A percentile compares a stretch with the other conserved stretches of the same genome.
Conservation (phyloP, 2,329 filamentous ascomycete species). For the Metarhizium robertsii region DNA sequence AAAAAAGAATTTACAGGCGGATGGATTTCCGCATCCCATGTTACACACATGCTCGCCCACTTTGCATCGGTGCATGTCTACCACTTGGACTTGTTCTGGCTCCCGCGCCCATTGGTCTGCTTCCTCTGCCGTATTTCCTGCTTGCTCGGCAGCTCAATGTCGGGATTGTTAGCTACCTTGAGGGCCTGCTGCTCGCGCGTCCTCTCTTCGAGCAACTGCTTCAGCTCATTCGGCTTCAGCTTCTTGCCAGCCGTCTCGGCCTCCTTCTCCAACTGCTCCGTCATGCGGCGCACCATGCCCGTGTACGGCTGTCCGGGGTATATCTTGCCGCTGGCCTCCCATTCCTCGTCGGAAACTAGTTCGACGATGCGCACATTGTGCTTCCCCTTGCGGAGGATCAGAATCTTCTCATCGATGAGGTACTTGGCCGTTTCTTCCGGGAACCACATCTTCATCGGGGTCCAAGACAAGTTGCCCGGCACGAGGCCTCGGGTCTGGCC, state of each 20-base stretch:
- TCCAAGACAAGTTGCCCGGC: conserved; percentile 48
- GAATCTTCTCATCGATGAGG: conserved; percentile 47
- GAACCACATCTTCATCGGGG: conserved; percentile 50
- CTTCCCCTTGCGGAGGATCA: conserved; percentile 55
- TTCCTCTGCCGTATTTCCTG: conserved; percentile 20
- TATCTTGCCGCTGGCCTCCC: conserved; percentile 34
- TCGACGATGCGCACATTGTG: conserved; percentile 53
- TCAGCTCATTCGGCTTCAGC: conserved; percentile 17
- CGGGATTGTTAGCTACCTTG: conserved; percentile 29
- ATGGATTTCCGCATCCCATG: not conserved
- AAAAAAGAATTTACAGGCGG: not conserved
- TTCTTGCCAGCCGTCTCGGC: conserved; percentile 21
- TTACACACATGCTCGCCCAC: not conserved
- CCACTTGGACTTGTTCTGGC: not conserved
- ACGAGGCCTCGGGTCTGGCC: conserved; percentile 33
- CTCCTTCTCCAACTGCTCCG: conserved; percentile 25
- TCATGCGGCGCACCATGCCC: conserved; percentile 36
- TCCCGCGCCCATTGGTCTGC: conserved; percentile 6
- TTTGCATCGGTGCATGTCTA: not conserved
- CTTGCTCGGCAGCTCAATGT: conserved; percentile 30
- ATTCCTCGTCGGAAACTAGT: conserved; percentile 48
- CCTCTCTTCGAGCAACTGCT: conserved; percentile 18
- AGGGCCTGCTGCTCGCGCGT: conserved; percentile 10
- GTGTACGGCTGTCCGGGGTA: conserved; percentile 46
- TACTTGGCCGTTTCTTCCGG: conserved; percentile 48